Base-by-base conservation (phyloP, 352 stramenopile species). In the Pythium phragmitis region DNA sequence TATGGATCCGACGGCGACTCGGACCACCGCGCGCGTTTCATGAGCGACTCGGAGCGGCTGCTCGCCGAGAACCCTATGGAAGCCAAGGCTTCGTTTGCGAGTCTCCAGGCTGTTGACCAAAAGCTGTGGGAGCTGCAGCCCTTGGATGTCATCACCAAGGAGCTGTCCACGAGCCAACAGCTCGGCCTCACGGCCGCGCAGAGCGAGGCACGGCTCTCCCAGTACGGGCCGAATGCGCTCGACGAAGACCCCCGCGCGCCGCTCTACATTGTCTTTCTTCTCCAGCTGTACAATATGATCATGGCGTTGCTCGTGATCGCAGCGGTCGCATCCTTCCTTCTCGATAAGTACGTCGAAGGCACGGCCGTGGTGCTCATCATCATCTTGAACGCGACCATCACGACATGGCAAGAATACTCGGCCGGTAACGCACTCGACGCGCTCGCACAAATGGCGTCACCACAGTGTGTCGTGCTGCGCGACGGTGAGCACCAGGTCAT, bases 251-350 rank as follows among this genome's bases (percentile, higher is more conserved):
- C 76, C 6, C 75, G 68, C 17, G 78, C 82, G 8, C 82, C 82
- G 0, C 52, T 92, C n/a, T 63, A 75, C 43, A 80, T 90, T 42
- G 64, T 87, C 11, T 91, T 92, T 48, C 21, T 90, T 3, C 65
- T 91, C 23, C 84, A 92, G 55, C 91, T 92, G 68, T 91, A 88
- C 75, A 92, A 92, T 47, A 63, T 92, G 30, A 91, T 92, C 59
- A 88, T 91, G 51, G 59, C 49, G 13, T 74, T 92, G 69, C 68
- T 92, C 39, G 49, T 92, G 6, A 71, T 91, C 23, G 84, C 84
- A 0, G 70, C 80, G 0, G 37, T 88, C 33, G 78, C 79, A 4
- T 86, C 79, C 7, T 61, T 88, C n/a, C 69, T 69, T 0, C 61
- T 92, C 7, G 74, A 84, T 23, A 81, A 91, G 37, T 88, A 70